Percentiles rank a stretch among this genome's conserved stretches.
Evolutionary conservation across 345 rosid genomes (phyloP).

Genomic region (Eucalyptus tenuipes): DNA sequence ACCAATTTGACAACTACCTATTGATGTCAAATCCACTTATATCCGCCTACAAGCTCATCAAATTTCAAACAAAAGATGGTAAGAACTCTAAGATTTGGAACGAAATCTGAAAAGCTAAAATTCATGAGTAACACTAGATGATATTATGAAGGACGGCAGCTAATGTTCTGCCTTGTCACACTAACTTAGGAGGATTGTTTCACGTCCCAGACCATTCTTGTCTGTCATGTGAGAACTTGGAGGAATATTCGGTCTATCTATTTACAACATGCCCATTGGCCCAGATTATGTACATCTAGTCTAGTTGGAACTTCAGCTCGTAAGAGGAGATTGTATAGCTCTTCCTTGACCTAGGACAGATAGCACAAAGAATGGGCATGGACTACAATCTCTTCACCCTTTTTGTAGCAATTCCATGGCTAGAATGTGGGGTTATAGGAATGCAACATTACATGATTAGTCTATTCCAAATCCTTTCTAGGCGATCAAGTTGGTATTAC

Average conservation of each 20-base stretch:
- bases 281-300: background rate
- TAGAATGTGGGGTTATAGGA: background rate
- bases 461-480: background rate
- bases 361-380: background rate
- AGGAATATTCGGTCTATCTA: background rate
- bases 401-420: background rate
- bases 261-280: background rate
- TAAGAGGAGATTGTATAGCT: background rate
- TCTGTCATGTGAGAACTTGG: background rate
- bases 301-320: background rate
- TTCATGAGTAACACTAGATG: background rate
- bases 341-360: background rate
- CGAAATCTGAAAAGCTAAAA: background rate
- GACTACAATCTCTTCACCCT: background rate
- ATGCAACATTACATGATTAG: background rate
- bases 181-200: background rate
- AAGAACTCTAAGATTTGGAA: background rate
- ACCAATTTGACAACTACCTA: background rate
- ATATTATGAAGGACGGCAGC: fast-evolving
- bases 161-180: background rate
- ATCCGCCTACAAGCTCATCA: background rate
- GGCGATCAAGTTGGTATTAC: background rate
- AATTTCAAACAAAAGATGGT: background rate
- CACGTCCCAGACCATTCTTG: background rate
- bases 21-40: background rate